A percentile compares a stretch with the other conserved stretches of the same genome.
Evolutionary conservation across 768 basidiomycete species (phyloP).

Genomic region (Rhodosporidiobolus sp.): DNA sequence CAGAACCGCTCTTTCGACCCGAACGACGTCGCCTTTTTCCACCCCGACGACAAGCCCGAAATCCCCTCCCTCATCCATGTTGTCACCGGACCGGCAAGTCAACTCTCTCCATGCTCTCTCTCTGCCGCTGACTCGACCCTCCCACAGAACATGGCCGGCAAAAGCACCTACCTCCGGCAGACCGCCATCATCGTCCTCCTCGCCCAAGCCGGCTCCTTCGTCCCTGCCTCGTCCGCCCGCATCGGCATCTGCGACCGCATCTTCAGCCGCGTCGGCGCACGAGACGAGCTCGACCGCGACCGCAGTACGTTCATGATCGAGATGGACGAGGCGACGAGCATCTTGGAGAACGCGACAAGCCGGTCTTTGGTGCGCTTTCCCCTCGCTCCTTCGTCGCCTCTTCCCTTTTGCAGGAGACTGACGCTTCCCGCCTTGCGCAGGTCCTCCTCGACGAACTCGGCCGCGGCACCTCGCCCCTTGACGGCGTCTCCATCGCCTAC

Average conservation of each 20-base stretch:
- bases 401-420: not conserved
- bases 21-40: conserved; percentile 66
- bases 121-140: not conserved
- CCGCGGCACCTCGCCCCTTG: conserved; percentile 84
- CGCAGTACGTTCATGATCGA: conserved; percentile 98
- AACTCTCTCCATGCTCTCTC: accelerated
- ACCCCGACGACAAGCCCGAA: conserved; percentile 48
- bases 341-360: conserved; percentile 75
- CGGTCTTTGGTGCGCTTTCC: conserved; percentile 66
- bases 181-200: conserved; percentile 83
- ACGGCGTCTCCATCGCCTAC: conserved; percentile 90
- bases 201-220: conserved; percentile 88
- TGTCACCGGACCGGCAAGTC: conserved; percentile 85
- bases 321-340: conserved; percentile 90
- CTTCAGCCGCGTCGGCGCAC: conserved; percentile 91
- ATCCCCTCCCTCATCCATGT: conserved; percentile 61
- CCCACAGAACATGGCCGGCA: conserved; percentile 53
- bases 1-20: conserved; percentile 76
- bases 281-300: conserved; percentile 90
- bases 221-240: conserved; percentile 76
- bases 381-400: not conserved
- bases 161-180: conserved; percentile 88
- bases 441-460: conserved; percentile 99
- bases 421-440: conserved; percentile 50
- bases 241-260: conserved; percentile 85